Evolutionary conservation across 371 early-diverging fungal genomes (phyloP).

Genomic region (Rhizomucor pusillus): DNA sequence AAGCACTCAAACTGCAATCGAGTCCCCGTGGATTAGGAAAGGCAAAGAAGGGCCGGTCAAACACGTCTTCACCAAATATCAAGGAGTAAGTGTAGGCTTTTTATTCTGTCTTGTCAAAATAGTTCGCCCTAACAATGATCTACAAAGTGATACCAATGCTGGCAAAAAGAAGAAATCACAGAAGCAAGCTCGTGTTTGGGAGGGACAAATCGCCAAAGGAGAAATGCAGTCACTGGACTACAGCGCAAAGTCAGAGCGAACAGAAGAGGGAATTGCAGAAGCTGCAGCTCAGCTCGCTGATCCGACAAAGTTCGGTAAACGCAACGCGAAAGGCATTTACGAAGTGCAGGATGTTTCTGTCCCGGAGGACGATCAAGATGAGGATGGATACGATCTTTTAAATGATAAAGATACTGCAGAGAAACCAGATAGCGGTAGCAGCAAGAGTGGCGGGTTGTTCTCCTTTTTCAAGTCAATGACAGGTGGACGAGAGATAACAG

Average conservation of each 20-base stretch:
- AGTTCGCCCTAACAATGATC: neutral
- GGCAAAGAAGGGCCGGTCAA: conserved; percentile 27
- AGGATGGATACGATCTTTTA: conserved; percentile 34
- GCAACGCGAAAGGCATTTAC: conserved; percentile 75
- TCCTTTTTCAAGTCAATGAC: conserved; percentile 71
- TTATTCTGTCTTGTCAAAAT: no score
- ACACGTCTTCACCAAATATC: conserved; percentile 30
- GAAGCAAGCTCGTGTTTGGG: conserved; percentile 66
- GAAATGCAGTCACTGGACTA: conserved; percentile 71
- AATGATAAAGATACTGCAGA: conserved; percentile 10
- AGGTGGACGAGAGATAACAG: conserved; percentile 60
- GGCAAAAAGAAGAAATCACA: conserved; percentile 46
- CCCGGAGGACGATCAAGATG: conserved; percentile 51
- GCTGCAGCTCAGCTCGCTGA: conserved; percentile 57
- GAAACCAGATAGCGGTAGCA: neutral
- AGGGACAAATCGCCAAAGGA: conserved; percentile 58
- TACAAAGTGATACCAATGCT: conserved; percentile 4
- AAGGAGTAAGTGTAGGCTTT: conserved; percentile 17
- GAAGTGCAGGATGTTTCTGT: conserved; percentile 77
- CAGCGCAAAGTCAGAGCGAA: conserved; percentile 39
- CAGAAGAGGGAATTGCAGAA: conserved; percentile 21
- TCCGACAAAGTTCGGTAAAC: conserved; percentile 51
- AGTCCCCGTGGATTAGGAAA: conserved; percentile 32
- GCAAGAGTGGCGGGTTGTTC: conserved; percentile 46
- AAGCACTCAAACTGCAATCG: conserved; percentile 39